phyloP scores from a whole-genome alignment of 345 rosid species.

The Gossypium longicalyx region DNA sequence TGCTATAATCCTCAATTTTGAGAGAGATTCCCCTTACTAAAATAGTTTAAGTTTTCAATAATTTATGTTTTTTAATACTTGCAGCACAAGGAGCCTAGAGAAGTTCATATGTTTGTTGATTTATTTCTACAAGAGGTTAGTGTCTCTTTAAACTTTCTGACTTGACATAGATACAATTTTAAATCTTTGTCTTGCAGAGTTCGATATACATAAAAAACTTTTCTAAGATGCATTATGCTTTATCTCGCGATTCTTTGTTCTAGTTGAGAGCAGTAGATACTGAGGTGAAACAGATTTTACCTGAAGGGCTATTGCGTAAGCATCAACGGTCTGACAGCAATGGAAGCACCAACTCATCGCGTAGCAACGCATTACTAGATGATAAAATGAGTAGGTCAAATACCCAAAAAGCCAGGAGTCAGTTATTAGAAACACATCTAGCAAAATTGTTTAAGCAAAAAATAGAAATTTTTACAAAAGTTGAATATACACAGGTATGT shows the following conservation, averaged over 20 bases:
- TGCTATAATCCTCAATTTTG: conserved; percentile 13
- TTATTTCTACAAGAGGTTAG: conserved; percentile 88
- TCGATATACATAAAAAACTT: background rate
- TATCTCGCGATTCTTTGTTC: conserved; percentile 5
- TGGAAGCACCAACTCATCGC: conserved; percentile 85
- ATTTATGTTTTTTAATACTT: conserved; percentile 23
- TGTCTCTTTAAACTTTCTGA: background rate
- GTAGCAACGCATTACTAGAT: conserved; percentile 75
- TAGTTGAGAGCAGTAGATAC: conserved; percentile 67
- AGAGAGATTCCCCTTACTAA: background rate
- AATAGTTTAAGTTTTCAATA: conserved; percentile 19
- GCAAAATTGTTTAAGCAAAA: conserved; percentile 98
- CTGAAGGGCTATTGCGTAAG: conserved; percentile 65
- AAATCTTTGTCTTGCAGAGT: background rate
- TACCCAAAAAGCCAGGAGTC: conserved; percentile 85
- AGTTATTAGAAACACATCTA: conserved; percentile 95
- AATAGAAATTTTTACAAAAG: conserved; percentile 93
- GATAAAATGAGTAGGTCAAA: conserved; percentile 66
- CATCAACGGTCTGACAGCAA: conserved; percentile 90
- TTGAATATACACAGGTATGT: conserved; percentile 95
- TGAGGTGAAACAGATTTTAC: conserved; percentile 86
- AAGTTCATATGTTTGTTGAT: conserved; percentile 97
- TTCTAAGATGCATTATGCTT: background rate
- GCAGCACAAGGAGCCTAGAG: conserved; percentile 99
- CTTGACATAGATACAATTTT: background rate